These are phyloP conservation scores for Leptographium wingfieldii DNA, from an alignment of 2,329 filamentous ascomycete species.

Conservation along the genomic window DNA sequence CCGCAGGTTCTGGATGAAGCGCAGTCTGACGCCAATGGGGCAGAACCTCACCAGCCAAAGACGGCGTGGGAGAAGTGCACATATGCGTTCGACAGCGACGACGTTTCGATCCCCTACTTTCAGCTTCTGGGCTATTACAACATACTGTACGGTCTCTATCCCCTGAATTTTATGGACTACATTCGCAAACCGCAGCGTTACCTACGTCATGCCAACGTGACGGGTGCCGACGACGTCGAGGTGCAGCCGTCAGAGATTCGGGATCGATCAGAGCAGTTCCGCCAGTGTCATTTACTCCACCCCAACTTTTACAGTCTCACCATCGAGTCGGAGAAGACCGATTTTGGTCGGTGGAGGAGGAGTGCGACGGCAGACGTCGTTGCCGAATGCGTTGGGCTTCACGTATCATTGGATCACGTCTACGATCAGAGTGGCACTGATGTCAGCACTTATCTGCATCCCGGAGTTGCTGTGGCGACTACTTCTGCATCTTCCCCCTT, in stretches of 20 bases:
- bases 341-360: constrained; percentile 66
- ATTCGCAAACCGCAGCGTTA: constrained; percentile 72
- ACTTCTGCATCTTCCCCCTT: neutral
- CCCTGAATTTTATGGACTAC: constrained; percentile 77
- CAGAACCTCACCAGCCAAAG: constrained; percentile 1
- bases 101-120: constrained; percentile 39
- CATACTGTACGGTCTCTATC: constrained; percentile 71
- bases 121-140: constrained; percentile 68
- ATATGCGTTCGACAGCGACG: constrained; percentile 49
- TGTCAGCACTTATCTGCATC: neutral
- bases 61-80: constrained; percentile 49
- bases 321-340: constrained; percentile 65
- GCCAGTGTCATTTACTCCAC: constrained; percentile 61
- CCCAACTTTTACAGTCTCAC: constrained; percentile 77
- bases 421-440: neutral
- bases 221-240: constrained; percentile 60
- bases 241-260: constrained; percentile 68
- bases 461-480: neutral
- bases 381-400: constrained; percentile 65
- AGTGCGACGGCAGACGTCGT: constrained; percentile 70
- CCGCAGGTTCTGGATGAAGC: constrained; percentile 26
- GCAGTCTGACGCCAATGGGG: constrained; percentile 21
- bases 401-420: constrained; percentile 20
- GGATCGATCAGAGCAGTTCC: constrained; percentile 61
- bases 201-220: constrained; percentile 58